Conservation (phyloP, 2,329 filamentous ascomycete species). For the Diaporthe sp. region DNA sequence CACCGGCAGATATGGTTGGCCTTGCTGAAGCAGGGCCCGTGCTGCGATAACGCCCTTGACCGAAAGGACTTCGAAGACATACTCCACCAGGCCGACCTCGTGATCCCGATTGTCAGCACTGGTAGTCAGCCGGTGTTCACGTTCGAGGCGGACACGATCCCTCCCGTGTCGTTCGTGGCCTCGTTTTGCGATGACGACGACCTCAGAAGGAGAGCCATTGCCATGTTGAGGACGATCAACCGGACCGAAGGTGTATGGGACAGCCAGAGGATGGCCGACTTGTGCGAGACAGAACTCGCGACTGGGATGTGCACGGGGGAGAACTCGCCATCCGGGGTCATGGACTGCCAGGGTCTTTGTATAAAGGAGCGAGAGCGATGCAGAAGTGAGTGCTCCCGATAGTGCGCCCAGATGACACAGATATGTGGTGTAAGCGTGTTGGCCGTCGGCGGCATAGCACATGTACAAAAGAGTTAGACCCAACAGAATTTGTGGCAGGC, state of each 20-base stretch:
- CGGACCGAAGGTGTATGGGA: constrained; percentile 11
- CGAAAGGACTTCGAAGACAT: constrained; percentile 1
- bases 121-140: not conserved
- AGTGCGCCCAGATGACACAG: not conserved
- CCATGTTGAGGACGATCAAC: constrained; percentile 10
- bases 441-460: not conserved
- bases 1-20: constrained; percentile 1
- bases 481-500: not conserved
- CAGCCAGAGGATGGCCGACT: constrained; percentile 15
- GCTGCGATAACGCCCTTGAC: not conserved
- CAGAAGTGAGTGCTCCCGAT: not conserved
- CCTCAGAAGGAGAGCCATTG: not conserved
- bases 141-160: constrained; percentile 12
- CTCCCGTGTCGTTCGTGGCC: constrained; percentile 7
- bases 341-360: constrained; percentile 8
- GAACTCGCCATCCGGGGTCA: too few species aligned
- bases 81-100: not conserved
- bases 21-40: not conserved
- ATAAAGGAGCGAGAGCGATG: too few species aligned
- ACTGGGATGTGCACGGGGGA: not conserved
- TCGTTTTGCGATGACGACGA: not conserved
- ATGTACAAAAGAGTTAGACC: too few species aligned
- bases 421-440: not conserved
- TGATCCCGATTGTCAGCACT: not conserved
- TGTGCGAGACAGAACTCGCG: not conserved